Base-by-base conservation (phyloP, 441 rosid species). In the Brassica balearica region DNA sequence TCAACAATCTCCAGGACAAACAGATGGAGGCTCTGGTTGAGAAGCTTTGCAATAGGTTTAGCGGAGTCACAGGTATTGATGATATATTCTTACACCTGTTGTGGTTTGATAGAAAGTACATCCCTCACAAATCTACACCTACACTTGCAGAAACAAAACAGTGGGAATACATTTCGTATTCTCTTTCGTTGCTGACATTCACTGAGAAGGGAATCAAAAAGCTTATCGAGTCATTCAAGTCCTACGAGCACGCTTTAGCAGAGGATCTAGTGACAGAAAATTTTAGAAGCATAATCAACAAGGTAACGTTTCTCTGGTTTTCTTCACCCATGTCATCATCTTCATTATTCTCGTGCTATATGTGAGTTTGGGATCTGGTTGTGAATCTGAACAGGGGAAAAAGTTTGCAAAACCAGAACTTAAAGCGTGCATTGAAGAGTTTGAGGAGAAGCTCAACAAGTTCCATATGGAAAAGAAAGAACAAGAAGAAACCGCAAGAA, bases 1-100 rank as follows among this genome's bases (percentile, higher is more conserved):
- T 80, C 41, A 36, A 71, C 27, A 43, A 56, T 79, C 25, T 82
- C 68, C 84, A 93, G 98, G 98, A 96, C 79, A 96, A 89, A 85
- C 99, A 96, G 83, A 94, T 96, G 98, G 99, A 96, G 74, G 86
- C 98, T 74, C 95, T 96, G 73, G 97, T 94, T 77, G 99, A 92
- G 85, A 96, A 96, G 82, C 99, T 94, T 68, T 96, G 99, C 92
- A 89, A 96, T 79, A 87, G 99, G 86, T 91, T 96, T 83, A 83
- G 87, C 75, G 99, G 99, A 73, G 94, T 88, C 78, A 89, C 94
- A 84, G 98, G 80, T 15, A 5, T 58, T 46, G 56, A 71, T 51
- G 65, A 65, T 25, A 65, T 34, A 48, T 74, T 36, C 17, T 2
- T 68, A 59, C 59, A 69, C 66, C 68, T 58, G 19, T 53, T 75